Percentiles rank a stretch among this genome's conserved stretches.
These are phyloP conservation scores for Suillus cothurnatus DNA, from an alignment of 768 basidiomycete genomes.

Conservation along the genomic window DNA sequence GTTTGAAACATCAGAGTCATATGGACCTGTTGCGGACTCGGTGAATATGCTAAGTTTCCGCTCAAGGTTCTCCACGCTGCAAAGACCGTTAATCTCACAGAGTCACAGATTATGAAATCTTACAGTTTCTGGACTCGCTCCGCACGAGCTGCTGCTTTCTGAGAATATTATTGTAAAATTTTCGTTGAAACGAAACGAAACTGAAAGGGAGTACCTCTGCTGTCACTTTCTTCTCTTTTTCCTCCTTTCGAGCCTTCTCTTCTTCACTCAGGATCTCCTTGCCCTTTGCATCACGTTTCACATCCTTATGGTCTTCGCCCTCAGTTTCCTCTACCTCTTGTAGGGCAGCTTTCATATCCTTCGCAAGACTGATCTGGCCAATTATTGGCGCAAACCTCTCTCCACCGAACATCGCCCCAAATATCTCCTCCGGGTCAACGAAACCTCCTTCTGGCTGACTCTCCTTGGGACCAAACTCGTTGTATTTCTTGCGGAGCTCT, in stretches of 20 bases:
- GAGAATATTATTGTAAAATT: conserved; percentile 17
- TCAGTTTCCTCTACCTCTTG: conserved; percentile 83
- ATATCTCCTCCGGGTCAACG: conserved; percentile 84
- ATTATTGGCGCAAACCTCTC: conserved; percentile 87
- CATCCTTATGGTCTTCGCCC: conserved; percentile 41
- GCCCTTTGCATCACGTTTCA: conserved; percentile 54
- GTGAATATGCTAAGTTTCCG: conserved; percentile 87
- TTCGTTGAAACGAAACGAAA: conserved; percentile 6
- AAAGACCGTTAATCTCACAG: conserved; percentile 10
- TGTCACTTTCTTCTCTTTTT: conserved; percentile 63
- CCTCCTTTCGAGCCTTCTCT: conserved; percentile 73
- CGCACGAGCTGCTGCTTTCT: conserved; percentile 82
- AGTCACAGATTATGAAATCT: neutral
- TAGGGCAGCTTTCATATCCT: conserved; percentile 91
- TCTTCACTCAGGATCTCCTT: conserved; percentile 61
- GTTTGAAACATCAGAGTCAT: conserved; percentile 66
- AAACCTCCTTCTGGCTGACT: conserved; percentile 82
- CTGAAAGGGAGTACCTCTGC: conserved; percentile 57
- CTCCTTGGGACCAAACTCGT: conserved; percentile 88
- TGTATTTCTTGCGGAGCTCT: conserved; percentile 78
- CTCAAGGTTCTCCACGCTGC: conserved; percentile 66
- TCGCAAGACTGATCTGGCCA: conserved; percentile 83
- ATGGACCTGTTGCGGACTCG: conserved; percentile 73
- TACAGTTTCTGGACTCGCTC: conserved; percentile 73
- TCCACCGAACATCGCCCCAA: conserved; percentile 86